Conservation (phyloP, 345 rosid species). For the Eucalyptus pauciflora region DNA sequence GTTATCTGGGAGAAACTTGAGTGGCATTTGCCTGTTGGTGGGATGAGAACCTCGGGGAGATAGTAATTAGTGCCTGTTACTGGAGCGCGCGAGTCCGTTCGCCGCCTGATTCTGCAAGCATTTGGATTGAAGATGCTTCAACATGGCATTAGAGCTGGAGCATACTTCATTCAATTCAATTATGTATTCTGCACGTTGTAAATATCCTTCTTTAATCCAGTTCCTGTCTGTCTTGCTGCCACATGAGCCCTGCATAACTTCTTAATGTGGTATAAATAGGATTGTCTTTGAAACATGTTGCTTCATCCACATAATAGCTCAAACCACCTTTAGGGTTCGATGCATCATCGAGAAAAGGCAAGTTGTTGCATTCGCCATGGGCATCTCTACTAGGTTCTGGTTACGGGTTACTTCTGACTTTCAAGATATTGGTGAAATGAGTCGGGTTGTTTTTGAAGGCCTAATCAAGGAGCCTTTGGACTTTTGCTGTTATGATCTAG, state of each 20-base stretch:
- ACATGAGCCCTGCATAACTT: neutral
- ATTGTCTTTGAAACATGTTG: neutral
- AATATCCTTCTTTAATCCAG: neutral
- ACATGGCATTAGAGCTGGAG: neutral
- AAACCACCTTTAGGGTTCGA: neutral
- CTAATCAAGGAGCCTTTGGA: neutral
- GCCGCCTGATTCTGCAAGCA: neutral
- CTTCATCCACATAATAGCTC: neutral
- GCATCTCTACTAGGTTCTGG: neutral
- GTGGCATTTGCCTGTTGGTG: neutral
- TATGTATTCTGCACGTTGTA: neutral
- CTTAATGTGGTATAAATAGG: neutral
- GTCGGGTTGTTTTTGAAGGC: too few species aligned
- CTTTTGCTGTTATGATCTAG: neutral
- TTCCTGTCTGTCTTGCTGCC: neutral
- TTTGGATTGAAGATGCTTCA: neutral
- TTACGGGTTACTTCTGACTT: neutral
- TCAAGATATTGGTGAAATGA: neutral
- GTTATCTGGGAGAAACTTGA: neutral
- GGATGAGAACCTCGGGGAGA: neutral
- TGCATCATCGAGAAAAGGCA: neutral
- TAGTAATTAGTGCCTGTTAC: neutral
- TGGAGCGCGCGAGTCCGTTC: neutral
- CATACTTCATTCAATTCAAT: neutral
- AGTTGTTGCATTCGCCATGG: neutral